Base-by-base conservation (phyloP, 1,139 yeast species). In the Lodderomyces pseudojiufengensis region DNA sequence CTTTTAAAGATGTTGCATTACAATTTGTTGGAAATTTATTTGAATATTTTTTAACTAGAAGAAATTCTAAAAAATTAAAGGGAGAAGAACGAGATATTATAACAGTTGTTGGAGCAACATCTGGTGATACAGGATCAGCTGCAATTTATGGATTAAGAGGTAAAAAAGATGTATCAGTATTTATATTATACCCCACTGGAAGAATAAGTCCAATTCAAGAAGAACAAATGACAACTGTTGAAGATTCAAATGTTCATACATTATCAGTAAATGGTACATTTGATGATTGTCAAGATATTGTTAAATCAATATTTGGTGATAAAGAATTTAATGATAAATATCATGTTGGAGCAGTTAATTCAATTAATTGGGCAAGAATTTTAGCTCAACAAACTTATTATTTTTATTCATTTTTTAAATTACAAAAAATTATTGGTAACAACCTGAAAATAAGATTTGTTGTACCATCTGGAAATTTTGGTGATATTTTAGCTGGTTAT, bases 81-180 rank as follows among this genome's bases (percentile, higher is more conserved):
- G 73, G 65, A 23, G 73, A 73, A 38, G 73, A 77, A 45, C 75
- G 94, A 54, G 94, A 87, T 50, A 76, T 78, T 44, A 73, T 92
- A 51, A 92, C 99, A 27, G 98, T 92, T 47, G 96, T 92, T 42
- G 99, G 99, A 52, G 99, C 99, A 30, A 92, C 99, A 20, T 85
- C 95, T 37, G 99, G 99, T 53, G 99, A 92, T 57, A 92, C 99
- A 32, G 99, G 99, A 36, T 85, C 96, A 33, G 99, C 99, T 36
- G 98, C 99, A 44, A 92, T 92, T 48, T 92, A 92, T 64, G 99
- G 99, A 39, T 76, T 92, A 50, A 77, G 98, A 65, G 95, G 95
- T 57, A 92, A 92, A 67, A 84, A 88, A 63, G 97, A 94, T 59
- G 96, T 92, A 21, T 84, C 95, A 27, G 98, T 92, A 23, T 94